Percentiles rank a stretch among this genome's conserved stretches.
Conservation (phyloP, 1,139 yeast genomes). For the Chernovozyma sophiae-reginae region DNA sequence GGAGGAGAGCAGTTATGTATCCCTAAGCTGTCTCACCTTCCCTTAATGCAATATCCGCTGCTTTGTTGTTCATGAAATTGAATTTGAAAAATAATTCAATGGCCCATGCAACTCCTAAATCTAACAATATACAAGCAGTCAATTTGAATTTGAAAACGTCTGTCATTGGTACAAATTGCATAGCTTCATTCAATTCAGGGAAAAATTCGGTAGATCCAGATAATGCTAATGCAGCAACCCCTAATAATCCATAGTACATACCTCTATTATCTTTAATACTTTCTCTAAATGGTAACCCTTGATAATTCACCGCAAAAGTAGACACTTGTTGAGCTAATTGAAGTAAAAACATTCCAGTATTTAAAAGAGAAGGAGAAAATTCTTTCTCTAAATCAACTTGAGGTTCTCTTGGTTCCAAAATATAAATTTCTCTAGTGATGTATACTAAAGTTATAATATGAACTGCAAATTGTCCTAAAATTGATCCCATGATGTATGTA, state of each 20-base stretch:
- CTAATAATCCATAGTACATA: conserved; percentile 92
- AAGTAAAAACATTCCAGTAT: conserved; percentile 92
- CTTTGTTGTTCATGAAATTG: conserved; percentile 84
- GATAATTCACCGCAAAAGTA: conserved; percentile 96
- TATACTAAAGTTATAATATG: conserved; percentile 82
- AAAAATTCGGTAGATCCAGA: conserved; percentile 92
- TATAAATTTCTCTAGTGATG: conserved; percentile 77
- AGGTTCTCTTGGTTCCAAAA: conserved; percentile 88
- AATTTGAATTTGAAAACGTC: conserved; percentile 70
- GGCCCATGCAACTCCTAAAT: conserved; percentile 73
- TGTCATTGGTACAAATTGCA: conserved; percentile 88
- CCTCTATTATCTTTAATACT: conserved; percentile 87
- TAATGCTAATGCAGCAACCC: conserved; percentile 84
- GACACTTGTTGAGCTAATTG: conserved; percentile 97
- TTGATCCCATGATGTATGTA: conserved; percentile 93
- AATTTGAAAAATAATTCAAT: conserved; percentile 76
- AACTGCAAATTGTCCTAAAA: conserved; percentile 91
- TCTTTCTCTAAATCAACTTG: conserved; percentile 84
- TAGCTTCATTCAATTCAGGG: conserved; percentile 89
- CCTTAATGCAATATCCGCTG: conserved; percentile 82
- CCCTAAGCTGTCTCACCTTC: conserved; percentile 14
- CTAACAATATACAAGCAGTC: conserved; percentile 68
- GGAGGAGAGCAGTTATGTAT: no score
- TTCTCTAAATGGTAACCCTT: conserved; percentile 96
- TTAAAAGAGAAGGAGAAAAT: conserved; percentile 83